Base-by-base conservation (phyloP, 1,139 yeast genomes). In the Nadsonia starkeyi-henricii region DNA sequence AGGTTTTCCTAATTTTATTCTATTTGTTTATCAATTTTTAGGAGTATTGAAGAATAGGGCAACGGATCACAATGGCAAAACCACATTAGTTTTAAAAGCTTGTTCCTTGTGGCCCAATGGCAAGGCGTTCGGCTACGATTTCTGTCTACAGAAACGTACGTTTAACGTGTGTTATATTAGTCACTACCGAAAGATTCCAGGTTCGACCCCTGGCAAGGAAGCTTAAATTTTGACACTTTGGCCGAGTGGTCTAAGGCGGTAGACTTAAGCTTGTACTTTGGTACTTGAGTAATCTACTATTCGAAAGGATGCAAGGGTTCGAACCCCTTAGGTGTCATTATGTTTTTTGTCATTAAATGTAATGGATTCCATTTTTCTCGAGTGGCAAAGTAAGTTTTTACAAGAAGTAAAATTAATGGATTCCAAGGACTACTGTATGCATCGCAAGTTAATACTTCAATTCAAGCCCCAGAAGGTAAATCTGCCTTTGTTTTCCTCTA, bases 91-190 rank as follows among this genome's bases (percentile, higher is more conserved):
- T 33, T 33, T n/a, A 7, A 13, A 33, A 33, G 17, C 39, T 33
- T 33, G 48, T 56, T 56, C 59, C 59, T 54, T 53, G 59, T 56
- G 58, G 58, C 58, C 57, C 56, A 56, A 56, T 56, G 58, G 58
- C 58, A 56, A 56, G 57, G 58, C 59, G 59, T 56, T 55, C 56
- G 59, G 56, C 59, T 56, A 56, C 59, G 59, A 56, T 53, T 44
- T 42, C 39, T 8, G n/a, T n/a, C 39, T 33, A 7, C 9, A 4
- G 17, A 33, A 33, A 15, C 17, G 39, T 33, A 33, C 39, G 39
- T 33, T 33, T 9, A 33, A 33, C 39, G 39, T 33, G 39, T 33
- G 39, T 33, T 23, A 33, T 26, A 26, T 33, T 33, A 33, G 39
- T 33, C 39, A 33, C 39, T 15, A 33, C 39, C 39, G 39, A 33